A percentile compares a stretch with the other conserved stretches of the same genome.
These are phyloP conservation scores for Asterochloris erici DNA, from an alignment of 139 green algal genomes.

Conservation along the genomic window DNA sequence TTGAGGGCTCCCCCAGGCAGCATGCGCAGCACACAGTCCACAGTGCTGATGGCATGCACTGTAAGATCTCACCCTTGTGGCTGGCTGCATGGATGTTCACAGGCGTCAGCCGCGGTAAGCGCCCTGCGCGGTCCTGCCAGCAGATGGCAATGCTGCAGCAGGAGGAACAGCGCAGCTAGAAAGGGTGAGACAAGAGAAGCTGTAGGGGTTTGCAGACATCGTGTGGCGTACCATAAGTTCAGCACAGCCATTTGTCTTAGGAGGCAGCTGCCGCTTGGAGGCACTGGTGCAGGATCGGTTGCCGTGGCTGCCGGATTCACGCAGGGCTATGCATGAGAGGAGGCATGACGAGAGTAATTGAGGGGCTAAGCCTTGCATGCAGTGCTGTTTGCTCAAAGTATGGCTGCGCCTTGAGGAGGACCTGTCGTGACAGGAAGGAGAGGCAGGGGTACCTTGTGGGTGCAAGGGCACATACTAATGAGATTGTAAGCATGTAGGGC, in stretches of 20 bases:
- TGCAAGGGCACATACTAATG: neutral
- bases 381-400: neutral
- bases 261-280: neutral
- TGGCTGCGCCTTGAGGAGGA: neutral
- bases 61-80: slow-evolving; percentile 17
- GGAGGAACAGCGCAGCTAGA: too few species aligned
- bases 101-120: slow-evolving; percentile 9
- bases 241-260: neutral
- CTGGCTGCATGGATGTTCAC: slow-evolving; percentile 1
- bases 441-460: slow-evolving; percentile 2
- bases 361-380: neutral
- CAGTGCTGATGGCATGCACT: neutral
- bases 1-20: neutral
- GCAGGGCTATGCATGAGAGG: neutral
- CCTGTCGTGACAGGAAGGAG: neutral
- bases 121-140: slow-evolving; percentile 12
- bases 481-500: slow-evolving; percentile 6
- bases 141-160: slow-evolving; percentile 30
- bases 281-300: neutral
- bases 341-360: neutral
- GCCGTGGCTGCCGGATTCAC: neutral
- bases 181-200: too few species aligned
- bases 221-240: neutral
- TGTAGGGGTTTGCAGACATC: neutral
- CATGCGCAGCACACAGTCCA: too few species aligned